Base-by-base conservation (phyloP, 2,329 filamentous ascomycete genomes). In the Chrysoporthe deuterocubensis region DNA sequence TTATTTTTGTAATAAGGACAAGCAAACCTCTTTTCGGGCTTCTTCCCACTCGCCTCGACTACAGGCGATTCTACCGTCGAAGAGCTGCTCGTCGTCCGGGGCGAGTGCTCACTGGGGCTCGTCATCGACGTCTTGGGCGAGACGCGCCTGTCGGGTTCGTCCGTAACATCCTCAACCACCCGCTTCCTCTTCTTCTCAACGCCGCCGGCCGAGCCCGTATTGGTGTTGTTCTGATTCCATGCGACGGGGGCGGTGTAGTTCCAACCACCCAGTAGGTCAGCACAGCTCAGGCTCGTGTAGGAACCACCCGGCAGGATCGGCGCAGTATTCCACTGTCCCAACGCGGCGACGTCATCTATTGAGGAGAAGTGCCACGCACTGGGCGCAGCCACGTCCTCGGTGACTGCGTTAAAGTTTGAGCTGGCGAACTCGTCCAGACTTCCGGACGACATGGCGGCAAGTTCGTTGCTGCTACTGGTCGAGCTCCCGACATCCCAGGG, bases 1-100 rank as follows among this genome's bases (percentile, higher is more conserved):
- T 71, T 70, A 48, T 67, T 71, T 26, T 71, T 71, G 50, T 71
- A 71, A 40, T 68, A 71, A 58, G 69, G 69, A 54, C 69, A 71
- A 7, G 69, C 69, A 40, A 71, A 71, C 43, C 65, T 63, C 62
- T 69, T 70, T 44, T 69, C 69, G 14, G 64, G 4, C 40, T 67
- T 62, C 54, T 52, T 37, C 7, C 11, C 50, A 8, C 21, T 65
- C 32, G 59, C 13, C n/a, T 67, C 66, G 44, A 64, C 52, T 7
- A 59, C 58, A 16, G 68, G 64, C 52, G 67, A 67, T 16, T 69
- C 68, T 7, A 58, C 54, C 4, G 44, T 57, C 7, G 68, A 65
- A 8, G 66, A 60, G 40, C 62, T 62, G 43, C 62, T 56, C 32
- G 48, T 58, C 48, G 67, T 67, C 14, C 54, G 62, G 16, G 63